phyloP scores from a whole-genome alignment of 495 filamentous ascomycete species.

The Penicillium mononematosum region DNA sequence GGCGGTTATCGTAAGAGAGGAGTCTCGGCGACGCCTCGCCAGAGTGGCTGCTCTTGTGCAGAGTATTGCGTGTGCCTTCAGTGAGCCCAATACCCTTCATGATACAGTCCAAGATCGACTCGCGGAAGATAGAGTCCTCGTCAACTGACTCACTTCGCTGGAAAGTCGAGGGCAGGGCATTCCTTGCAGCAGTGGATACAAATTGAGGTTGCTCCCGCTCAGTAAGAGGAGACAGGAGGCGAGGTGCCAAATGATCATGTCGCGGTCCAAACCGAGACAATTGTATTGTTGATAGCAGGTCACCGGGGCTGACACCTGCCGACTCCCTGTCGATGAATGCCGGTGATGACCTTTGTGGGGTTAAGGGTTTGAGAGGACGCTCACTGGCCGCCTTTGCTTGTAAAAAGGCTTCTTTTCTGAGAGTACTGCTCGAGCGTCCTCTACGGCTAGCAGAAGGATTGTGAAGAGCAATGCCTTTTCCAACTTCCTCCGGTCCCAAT shows the following conservation, averaged over 20 bases:
- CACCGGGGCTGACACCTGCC: constrained; percentile 63
- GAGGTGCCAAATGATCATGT: constrained; percentile 34
- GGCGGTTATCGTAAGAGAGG: constrained; percentile 78
- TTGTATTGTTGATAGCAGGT: constrained; percentile 78
- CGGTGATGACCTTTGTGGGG: constrained; percentile 16
- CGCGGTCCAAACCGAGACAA: constrained; percentile 58
- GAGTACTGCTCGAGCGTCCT: constrained; percentile 67
- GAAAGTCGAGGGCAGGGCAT: constrained; percentile 43
- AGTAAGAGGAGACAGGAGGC: constrained; percentile 55
- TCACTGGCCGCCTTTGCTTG: constrained; percentile 55
- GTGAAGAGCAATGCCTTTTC: constrained; percentile 94
- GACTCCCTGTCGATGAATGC: constrained; percentile 25
- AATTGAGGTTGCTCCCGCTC: constrained; percentile 59
- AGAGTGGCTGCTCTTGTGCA: constrained; percentile 62
- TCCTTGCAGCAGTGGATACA: constrained; percentile 37
- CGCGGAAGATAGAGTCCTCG: constrained; percentile 83
- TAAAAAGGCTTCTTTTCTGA: constrained; percentile 79
- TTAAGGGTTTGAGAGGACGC: constrained; percentile 24
- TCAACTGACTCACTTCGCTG: constrained; percentile 74
- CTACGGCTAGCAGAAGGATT: constrained; percentile 69
- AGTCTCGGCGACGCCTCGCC: constrained; percentile 81
- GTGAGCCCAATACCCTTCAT: constrained; percentile 90
- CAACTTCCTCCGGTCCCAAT: constrained; percentile 75
- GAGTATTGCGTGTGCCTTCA: constrained; percentile 54
- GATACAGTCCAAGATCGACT: constrained; percentile 90